phyloP scores from a whole-genome alignment of 441 rosid genomes.

The Biscutella laevigata region DNA sequence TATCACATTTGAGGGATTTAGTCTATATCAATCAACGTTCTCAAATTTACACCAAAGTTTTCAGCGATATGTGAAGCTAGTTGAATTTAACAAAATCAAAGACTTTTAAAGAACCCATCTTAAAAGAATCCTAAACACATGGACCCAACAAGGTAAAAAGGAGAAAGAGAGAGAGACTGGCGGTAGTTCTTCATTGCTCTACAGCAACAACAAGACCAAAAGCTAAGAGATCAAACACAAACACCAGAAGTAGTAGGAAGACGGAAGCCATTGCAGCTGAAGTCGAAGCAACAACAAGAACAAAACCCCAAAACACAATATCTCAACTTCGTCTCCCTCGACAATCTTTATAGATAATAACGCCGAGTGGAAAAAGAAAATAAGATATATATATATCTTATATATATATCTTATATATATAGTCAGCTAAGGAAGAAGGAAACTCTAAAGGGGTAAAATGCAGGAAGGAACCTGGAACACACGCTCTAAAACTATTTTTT shows the following conservation, averaged over 20 bases:
- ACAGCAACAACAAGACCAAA: constrained; percentile 90
- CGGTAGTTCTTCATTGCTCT: constrained; percentile 77
- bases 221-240: constrained; percentile 68
- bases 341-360: background rate
- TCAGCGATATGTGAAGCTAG: background rate
- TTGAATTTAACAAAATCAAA: background rate
- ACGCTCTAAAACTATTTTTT: too few species aligned
- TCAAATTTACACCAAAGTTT: background rate
- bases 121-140: background rate
- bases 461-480: too few species aligned
- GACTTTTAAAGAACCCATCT: background rate
- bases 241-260: constrained; percentile 50
- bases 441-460: too few species aligned
- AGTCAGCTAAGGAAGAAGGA: too few species aligned
- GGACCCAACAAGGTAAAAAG: background rate
- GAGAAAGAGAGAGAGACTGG: constrained; percentile 30
- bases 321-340: background rate
- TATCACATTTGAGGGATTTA: background rate
- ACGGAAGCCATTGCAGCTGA: constrained; percentile 48
- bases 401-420: too few species aligned
- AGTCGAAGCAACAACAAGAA: constrained; percentile 1
- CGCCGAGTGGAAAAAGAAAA: too few species aligned
- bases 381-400: too few species aligned
- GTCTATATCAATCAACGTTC: background rate
- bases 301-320: background rate